These are phyloP conservation scores for Carex myosuroides DNA, from an alignment of 176 grass and related monocot genomes.

Conservation along the genomic window DNA sequence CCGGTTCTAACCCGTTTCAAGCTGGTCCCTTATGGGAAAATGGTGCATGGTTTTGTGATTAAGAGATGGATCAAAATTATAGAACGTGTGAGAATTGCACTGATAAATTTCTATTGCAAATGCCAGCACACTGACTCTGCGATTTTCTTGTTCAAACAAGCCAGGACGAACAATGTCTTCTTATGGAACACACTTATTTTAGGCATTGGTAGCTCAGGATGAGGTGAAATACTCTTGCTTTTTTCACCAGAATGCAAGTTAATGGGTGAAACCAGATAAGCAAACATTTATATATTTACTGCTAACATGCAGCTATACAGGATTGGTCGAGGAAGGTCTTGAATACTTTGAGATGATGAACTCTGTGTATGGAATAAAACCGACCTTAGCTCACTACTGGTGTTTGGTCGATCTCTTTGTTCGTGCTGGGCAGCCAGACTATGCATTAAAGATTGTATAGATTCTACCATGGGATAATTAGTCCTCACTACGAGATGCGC, in stretches of 20 bases:
- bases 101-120: slow-evolving; percentile 38
- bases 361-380: slow-evolving; percentile 25
- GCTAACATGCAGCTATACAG: slow-evolving; percentile 26
- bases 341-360: slow-evolving; percentile 38
- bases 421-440: not conserved
- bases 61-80: slow-evolving; percentile 30
- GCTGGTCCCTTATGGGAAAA: slow-evolving; percentile 24
- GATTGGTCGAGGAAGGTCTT: slow-evolving; percentile 33
- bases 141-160: slow-evolving; percentile 20
- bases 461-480: slow-evolving; percentile 27
- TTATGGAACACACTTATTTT: slow-evolving; percentile 36
- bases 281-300: slow-evolving; percentile 32
- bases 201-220: slow-evolving; percentile 22
- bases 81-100: slow-evolving; percentile 7
- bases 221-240: slow-evolving; percentile 13
- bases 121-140: slow-evolving; percentile 13
- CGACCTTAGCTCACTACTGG: slow-evolving; percentile 42
- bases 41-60: slow-evolving; percentile 29
- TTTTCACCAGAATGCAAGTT: slow-evolving; percentile 29
- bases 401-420: slow-evolving; percentile 40
- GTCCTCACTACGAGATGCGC: slow-evolving; percentile 31
- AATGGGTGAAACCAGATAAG: slow-evolving; percentile 29
- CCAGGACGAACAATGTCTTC: slow-evolving; percentile 26
- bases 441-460: slow-evolving; percentile 32
- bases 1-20: slow-evolving; percentile 23